Evolutionary conservation across 768 basidiomycete genomes (phyloP).

Genomic region (Trametes gibbosa): DNA sequence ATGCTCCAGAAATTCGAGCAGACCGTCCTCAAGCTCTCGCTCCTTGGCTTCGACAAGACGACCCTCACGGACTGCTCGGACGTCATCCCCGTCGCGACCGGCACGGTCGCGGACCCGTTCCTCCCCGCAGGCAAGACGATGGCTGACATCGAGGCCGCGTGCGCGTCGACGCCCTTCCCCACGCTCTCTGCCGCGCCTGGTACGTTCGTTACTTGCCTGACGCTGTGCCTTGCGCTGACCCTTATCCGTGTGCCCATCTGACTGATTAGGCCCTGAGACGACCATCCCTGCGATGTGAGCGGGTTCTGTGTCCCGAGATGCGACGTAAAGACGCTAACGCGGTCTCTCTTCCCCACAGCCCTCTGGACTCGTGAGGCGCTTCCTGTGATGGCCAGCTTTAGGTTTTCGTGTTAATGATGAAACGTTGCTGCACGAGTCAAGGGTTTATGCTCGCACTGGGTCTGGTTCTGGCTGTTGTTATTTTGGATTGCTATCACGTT

Average conservation of each 20-base stretch:
- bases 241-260: background rate
- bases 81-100: slow-evolving; percentile 15
- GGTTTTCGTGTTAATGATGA: too few relatives aligned
- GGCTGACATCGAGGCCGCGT: slow-evolving; percentile 24
- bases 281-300: background rate
- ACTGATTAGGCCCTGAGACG: background rate
- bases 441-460: too few relatives aligned
- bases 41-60: slow-evolving; percentile 14
- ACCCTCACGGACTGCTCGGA: slow-evolving; percentile 18
- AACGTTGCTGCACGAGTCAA: too few relatives aligned
- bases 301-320: too few relatives aligned
- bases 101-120: slow-evolving; percentile 13
- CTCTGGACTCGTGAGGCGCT: background rate
- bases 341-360: background rate
- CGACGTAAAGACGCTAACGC: background rate
- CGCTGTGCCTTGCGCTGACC: background rate
- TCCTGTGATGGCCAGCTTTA: too few relatives aligned
- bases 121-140: slow-evolving; percentile 25
- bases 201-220: background rate
- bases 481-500: too few relatives aligned
- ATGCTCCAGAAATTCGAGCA: slow-evolving; percentile 16
- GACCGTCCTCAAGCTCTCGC: slow-evolving; percentile 14
- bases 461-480: too few relatives aligned
- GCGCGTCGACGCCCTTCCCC: slow-evolving; percentile 22
- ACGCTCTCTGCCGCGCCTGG: slow-evolving; percentile 27